These are phyloP conservation scores for Boletus rufocinnamomeus DNA, from an alignment of 768 basidiomycete species.

Conservation along the genomic window DNA sequence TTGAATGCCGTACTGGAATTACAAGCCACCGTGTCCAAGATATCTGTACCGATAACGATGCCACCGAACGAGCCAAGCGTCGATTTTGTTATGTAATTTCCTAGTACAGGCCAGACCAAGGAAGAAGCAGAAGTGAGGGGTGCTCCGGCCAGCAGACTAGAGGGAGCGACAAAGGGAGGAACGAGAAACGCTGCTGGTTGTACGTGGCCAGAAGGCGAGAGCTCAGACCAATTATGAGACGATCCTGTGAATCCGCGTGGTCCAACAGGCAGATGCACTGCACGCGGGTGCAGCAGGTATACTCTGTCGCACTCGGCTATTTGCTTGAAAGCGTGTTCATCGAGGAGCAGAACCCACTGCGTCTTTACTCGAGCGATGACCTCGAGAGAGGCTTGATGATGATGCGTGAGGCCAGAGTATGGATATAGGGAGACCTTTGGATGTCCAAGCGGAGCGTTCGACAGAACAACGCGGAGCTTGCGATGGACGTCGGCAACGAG, in stretches of 20 bases:
- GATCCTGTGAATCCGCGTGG: constrained; percentile 38
- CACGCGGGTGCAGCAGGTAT: constrained; percentile 46
- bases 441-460: constrained; percentile 32
- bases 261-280: constrained; percentile 42
- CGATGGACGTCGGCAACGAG: constrained; percentile 39
- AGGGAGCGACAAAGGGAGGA: constrained; percentile 61
- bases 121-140: constrained; percentile 18
- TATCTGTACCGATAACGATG: constrained; percentile 32
- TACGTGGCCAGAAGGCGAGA: constrained; percentile 33
- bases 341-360: constrained; percentile 54
- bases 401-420: constrained; percentile 27
- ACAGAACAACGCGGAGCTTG: constrained; percentile 37
- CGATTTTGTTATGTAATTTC: constrained; percentile 31
- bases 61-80: constrained; percentile 40
- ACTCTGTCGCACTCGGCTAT: constrained; percentile 36
- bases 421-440: constrained; percentile 47
- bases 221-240: constrained; percentile 32
- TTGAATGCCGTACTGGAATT: neutral
- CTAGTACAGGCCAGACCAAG: constrained; percentile 29
- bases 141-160: constrained; percentile 23
- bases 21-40: constrained; percentile 4
- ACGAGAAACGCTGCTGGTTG: constrained; percentile 51
- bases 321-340: constrained; percentile 44
- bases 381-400: constrained; percentile 35
- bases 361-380: constrained; percentile 43